These are phyloP conservation scores for Backusella australiensis DNA, from an alignment of 192 early-diverging fungal genomes.

Conservation along the genomic window DNA sequence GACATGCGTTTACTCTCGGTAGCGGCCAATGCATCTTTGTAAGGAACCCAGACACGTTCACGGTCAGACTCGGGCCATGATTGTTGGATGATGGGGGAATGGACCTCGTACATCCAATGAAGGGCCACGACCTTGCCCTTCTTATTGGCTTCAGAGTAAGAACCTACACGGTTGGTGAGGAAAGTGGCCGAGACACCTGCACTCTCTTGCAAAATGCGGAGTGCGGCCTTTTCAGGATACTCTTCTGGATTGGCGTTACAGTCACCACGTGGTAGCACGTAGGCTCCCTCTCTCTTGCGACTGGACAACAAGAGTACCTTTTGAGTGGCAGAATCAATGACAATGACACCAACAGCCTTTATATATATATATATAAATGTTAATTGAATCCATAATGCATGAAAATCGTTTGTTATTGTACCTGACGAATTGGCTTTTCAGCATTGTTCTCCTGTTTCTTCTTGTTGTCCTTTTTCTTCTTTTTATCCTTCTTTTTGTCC, in stretches of 20 bases:
- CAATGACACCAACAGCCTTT: constrained; percentile 30
- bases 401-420: neutral
- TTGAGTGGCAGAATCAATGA: constrained; percentile 17
- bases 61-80: constrained; percentile 19
- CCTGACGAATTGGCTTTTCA: constrained; percentile 25
- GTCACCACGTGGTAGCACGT: constrained; percentile 24
- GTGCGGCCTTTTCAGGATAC: constrained; percentile 27
- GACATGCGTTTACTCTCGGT: constrained; percentile 10
- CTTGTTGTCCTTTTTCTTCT: constrained; percentile 10
- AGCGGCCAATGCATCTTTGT: constrained; percentile 7
- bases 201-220: constrained; percentile 20
- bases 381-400: neutral
- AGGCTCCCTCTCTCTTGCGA: constrained; percentile 26
- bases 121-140: constrained; percentile 30
- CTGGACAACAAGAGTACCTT: constrained; percentile 24
- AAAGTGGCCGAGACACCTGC: constrained; percentile 14
- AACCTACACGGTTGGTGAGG: constrained; percentile 17
- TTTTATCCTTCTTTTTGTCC: constrained; percentile 13
- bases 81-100: constrained; percentile 1
- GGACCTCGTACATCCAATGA: constrained; percentile 35
- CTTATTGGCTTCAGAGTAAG: constrained; percentile 32
- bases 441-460: neutral
- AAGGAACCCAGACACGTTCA: constrained; percentile 23
- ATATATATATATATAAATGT: neutral
- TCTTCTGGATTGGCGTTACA: constrained; percentile 22